phyloP scores from a whole-genome alignment of 2,329 filamentous ascomycete species.

The Talaromyces sp. region DNA sequence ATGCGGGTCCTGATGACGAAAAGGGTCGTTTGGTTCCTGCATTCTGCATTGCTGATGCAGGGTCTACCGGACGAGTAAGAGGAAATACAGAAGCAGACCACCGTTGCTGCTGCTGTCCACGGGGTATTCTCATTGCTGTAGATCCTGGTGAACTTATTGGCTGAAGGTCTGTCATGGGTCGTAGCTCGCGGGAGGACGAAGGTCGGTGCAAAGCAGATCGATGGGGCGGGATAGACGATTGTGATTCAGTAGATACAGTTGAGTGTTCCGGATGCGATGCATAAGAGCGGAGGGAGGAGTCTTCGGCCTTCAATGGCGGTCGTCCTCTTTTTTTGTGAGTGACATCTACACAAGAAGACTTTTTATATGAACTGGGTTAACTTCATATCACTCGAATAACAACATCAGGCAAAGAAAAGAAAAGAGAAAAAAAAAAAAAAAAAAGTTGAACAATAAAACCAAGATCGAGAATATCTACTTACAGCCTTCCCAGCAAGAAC shows the following conservation, averaged over 20 bases:
- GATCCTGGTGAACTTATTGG: constrained; percentile 11
- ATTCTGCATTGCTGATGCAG: constrained; percentile 28
- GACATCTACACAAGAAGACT: constrained; percentile 50
- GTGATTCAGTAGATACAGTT: constrained; percentile 28
- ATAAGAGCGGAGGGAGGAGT: constrained; percentile 38
- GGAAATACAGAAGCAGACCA: constrained; percentile 38
- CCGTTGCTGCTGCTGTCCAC: constrained; percentile 32
- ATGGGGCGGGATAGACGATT: constrained; percentile 22
- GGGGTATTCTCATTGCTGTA: constrained; percentile 21
- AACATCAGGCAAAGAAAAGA: background rate
- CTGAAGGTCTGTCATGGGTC: constrained; percentile 43
- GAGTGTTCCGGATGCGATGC: constrained; percentile 32
- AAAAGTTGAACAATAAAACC: background rate
- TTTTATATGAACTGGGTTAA: background rate
- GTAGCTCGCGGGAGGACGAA: constrained; percentile 42
- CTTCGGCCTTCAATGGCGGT: constrained; percentile 48
- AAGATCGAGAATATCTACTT: constrained; percentile 22
- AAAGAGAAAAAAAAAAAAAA: background rate
- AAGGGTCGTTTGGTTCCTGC: constrained; percentile 33
- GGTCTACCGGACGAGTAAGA: constrained; percentile 31
- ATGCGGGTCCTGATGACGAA: constrained; percentile 36
- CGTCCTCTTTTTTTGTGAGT: constrained; percentile 52
- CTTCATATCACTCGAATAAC: background rate
- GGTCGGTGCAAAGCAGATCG: constrained; percentile 34
- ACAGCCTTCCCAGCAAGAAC: constrained; percentile 51